Conservation (phyloP, 371 early-diverging fungal species). For the Mortierella sp. region DNA sequence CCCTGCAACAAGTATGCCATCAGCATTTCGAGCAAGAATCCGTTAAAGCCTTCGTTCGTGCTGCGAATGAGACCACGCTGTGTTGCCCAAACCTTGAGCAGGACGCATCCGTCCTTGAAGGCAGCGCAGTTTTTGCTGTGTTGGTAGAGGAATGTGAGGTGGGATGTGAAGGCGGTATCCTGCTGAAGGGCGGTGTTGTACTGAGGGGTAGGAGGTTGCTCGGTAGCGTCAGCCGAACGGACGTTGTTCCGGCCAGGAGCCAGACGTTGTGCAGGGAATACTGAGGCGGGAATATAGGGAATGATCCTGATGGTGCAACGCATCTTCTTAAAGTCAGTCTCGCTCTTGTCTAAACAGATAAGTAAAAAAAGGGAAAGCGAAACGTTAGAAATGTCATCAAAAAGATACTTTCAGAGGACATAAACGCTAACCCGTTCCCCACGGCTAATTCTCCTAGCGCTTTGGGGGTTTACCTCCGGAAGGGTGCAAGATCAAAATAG, state of each 20-base stretch:
- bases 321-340: constrained; percentile 70
- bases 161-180: constrained; percentile 82
- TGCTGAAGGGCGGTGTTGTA: constrained; percentile 90
- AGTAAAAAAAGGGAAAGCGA: background rate
- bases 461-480: constrained; percentile 60
- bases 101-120: constrained; percentile 83
- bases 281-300: constrained; percentile 73
- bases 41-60: constrained; percentile 68
- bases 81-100: constrained; percentile 88
- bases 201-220: constrained; percentile 84
- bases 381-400: constrained; percentile 22
- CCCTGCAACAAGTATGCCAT: constrained; percentile 88
- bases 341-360: constrained; percentile 64
- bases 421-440: background rate
- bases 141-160: constrained; percentile 85
- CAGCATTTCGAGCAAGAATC: constrained; percentile 88
- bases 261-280: constrained; percentile 80
- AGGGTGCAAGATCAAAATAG: constrained; percentile 80
- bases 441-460: background rate
- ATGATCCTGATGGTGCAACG: constrained; percentile 85
- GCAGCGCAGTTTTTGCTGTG: constrained; percentile 79
- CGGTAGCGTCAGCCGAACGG: constrained; percentile 60
- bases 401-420: background rate
- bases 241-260: constrained; percentile 90
- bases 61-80: constrained; percentile 77